Base-by-base conservation (phyloP, 1,284 basidiomycete genomes). In the Vanrija sp. region DNA sequence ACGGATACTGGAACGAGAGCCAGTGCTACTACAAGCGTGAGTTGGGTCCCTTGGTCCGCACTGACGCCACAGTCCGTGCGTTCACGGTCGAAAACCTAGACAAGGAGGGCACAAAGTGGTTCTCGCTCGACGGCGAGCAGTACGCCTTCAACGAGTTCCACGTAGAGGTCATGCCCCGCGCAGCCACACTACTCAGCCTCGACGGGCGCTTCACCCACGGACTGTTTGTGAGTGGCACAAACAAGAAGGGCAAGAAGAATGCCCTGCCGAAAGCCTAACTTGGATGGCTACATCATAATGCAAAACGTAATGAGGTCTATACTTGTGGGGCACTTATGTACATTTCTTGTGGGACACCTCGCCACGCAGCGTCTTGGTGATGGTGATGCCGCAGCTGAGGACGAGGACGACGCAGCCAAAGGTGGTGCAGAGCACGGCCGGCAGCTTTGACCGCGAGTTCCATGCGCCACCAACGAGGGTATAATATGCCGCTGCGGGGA, bases 401-500 rank as follows among this genome's bases (percentile, higher is more conserved):
- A 82, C 71, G 82, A 94, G 85, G n/a, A 93, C 90, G 15, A 85
- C 47, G 8, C 83, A 56, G 6, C 93, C 93, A 67, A 96, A 97
- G 1, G 68, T 63, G 0, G 82, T 83, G 68, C 91, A 94, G 0
- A 77, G 53, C 43, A 86, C 79, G 0, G 93, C 88, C 0, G 88
- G 85, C 15, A 93, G 78, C 68, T 87, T 90, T 37, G 80, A 73
- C 25, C 83, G 81, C 42, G 84, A 82, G 60, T 84, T 79, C 84
- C 88, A 87, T 6, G 82, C 81, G 15, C 80, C 74, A 6, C 75
- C 74, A 23, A 81, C 77, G 50, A 97, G 83, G 64, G 86, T 85
- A 66, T 89, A 78, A 77, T 89, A 94, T 67, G 92, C 94, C 3
- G 83, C 85, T 0, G 93, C 88, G 6, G 93, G 88, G 73, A 93